phyloP scores from a whole-genome alignment of 106 monocot genomes.

The Allium sativum region DNA sequence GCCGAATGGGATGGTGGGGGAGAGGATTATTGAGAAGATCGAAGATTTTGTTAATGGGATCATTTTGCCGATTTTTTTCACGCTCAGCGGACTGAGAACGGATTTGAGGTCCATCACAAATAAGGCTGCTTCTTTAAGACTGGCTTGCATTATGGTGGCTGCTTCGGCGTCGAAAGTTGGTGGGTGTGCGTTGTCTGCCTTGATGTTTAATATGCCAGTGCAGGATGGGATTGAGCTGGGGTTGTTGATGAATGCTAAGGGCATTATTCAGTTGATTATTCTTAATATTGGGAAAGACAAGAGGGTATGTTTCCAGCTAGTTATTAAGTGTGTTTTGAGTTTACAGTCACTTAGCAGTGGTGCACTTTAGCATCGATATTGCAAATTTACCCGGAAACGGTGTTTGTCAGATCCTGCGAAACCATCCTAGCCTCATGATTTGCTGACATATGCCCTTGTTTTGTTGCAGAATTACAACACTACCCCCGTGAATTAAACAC shows the following conservation, averaged over 20 bases:
- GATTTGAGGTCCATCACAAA: constrained; percentile 16
- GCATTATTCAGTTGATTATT: constrained; percentile 45
- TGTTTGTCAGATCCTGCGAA: too few species aligned
- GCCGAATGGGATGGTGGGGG: constrained; percentile 35
- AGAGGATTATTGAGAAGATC: constrained; percentile 19
- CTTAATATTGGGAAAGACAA: constrained; percentile 16
- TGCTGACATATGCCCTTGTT: too few species aligned
- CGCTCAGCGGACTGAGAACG: constrained; percentile 4
- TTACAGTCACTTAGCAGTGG: too few species aligned
- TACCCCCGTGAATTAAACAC: too few species aligned
- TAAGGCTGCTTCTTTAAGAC: constrained; percentile 1
- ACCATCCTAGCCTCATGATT: too few species aligned
- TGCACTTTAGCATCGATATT: too few species aligned
- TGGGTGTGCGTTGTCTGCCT: constrained; percentile 29
- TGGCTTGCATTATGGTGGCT: constrained; percentile 11
- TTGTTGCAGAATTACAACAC: too few species aligned
- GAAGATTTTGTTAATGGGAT: constrained; percentile 35
- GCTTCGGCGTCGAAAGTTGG: constrained; percentile 33
- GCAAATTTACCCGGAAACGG: too few species aligned
- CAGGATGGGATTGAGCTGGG: constrained; percentile 41
- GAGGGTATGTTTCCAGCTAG: neutral
- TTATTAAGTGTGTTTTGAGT: too few species aligned
- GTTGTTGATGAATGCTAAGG: constrained; percentile 61
- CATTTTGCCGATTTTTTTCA: constrained; percentile 53
- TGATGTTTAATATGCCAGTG: constrained; percentile 16